These are phyloP conservation scores for Cytidiella melzeri DNA, from an alignment of 768 basidiomycete species.

Conservation along the genomic window DNA sequence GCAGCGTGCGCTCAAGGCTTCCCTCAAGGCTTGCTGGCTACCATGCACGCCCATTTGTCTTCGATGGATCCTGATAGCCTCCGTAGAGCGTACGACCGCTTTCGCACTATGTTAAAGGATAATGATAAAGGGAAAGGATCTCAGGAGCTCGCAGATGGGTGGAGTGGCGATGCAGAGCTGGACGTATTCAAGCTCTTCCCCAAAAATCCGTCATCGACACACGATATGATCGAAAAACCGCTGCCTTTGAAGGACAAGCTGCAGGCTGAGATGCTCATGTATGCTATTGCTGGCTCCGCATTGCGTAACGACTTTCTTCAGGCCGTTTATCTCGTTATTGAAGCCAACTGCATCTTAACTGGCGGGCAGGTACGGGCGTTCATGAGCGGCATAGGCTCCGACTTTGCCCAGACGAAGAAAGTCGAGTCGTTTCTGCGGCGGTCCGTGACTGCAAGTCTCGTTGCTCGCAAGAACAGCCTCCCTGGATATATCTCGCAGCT, in stretches of 20 bases:
- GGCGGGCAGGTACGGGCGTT: constrained; percentile 32
- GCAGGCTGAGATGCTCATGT: constrained; percentile 36
- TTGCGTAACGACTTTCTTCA: constrained; percentile 50
- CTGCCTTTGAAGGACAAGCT: neutral
- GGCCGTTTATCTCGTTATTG: constrained; percentile 42
- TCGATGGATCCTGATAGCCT: constrained; percentile 2
- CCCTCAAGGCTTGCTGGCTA: constrained; percentile 41
- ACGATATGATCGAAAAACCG: neutral
- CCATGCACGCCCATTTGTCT: constrained; percentile 29
- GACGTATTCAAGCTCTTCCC: neutral
- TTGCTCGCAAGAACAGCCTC: constrained; percentile 45
- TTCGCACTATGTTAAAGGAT: constrained; percentile 5
- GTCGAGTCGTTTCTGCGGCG: constrained; percentile 40
- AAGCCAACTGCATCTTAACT: constrained; percentile 32
- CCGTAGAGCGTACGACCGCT: constrained; percentile 2
- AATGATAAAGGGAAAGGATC: constrained; percentile 16
- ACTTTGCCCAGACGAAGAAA: constrained; percentile 34
- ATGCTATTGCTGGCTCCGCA: constrained; percentile 55
- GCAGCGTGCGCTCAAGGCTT: constrained; percentile 39
- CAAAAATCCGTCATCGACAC: neutral
- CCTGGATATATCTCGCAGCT: constrained; percentile 45
- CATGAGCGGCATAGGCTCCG: constrained; percentile 30
- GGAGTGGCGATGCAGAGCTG: neutral
- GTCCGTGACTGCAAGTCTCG: constrained; percentile 44
- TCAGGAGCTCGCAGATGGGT: neutral